Base-by-base conservation (phyloP, 208 protist genomes). In the Spongospora subterranea region DNA sequence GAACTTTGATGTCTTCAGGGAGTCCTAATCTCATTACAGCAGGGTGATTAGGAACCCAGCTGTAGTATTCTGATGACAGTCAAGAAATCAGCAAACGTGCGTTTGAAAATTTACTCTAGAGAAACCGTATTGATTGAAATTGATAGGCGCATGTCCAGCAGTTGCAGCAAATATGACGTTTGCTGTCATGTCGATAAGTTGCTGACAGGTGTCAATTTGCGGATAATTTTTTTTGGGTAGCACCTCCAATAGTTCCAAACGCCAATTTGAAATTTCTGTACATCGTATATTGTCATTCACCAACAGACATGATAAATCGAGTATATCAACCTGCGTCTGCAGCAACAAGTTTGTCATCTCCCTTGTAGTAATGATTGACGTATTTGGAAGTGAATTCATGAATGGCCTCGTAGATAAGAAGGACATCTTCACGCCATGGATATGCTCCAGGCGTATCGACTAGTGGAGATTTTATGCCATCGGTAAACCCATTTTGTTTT, bases 61-160 rank as follows among this genome's bases (percentile, higher is more conserved):
- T 35, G 71, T 82, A 82, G n/a, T 82, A 35, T n/a, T 82, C 71
- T 82, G 40, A 45, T 45, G n/a, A 43, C n/a, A 82, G 35, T 45
- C n/a, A 6, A 35, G 40, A 20, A 82, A 20, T 82, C 17, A 82
- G 71, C 6, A 6, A 45, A 35, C n/a, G 17, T 35, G 11, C n/a
- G 35, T 43, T 40, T 35, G n/a, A 6, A 35, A n/a, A 35, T 40
- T n/a, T 43, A 35, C 35, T 82, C 17, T 17, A 65, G 29, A 17
- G 20, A 65, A 65, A 82, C 71, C 71, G 40, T 82, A 82, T 82
- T 82, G 71, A n/a, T 82, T 82, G 71, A 82, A 82, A n/a, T 82
- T 82, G 71, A 82, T 82, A 13, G 71, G 17, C 17, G 71, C 6
- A 43, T 82, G 71, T 20, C 71, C 71, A 45, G 71, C 71, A 6